A percentile compares a stretch with the other conserved stretches of the same genome.
These are phyloP conservation scores for Westerdykella ornata DNA, from an alignment of 2,329 filamentous ascomycete genomes.

Conservation along the genomic window DNA sequence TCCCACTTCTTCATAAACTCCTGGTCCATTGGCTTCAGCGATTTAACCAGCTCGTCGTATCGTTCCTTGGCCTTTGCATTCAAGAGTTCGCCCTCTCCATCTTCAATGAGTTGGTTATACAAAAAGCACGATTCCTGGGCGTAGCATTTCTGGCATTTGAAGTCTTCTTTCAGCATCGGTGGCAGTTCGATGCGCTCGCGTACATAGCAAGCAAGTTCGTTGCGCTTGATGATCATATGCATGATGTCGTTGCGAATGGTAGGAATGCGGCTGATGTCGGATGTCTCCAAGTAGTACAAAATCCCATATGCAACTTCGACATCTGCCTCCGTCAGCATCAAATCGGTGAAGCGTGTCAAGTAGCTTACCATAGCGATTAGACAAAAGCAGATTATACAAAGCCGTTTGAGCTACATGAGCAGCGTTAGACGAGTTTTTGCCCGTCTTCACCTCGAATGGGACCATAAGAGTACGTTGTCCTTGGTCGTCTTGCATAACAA, in stretches of 20 bases:
- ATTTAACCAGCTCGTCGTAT: constrained; percentile 72
- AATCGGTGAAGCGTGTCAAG: background rate
- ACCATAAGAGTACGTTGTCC: constrained; percentile 67
- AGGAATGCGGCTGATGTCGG: constrained; percentile 76
- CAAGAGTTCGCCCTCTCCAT: constrained; percentile 73
- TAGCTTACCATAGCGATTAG: constrained; percentile 70
- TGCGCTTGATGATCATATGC: constrained; percentile 95
- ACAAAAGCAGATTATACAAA: constrained; percentile 84
- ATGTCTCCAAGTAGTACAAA: constrained; percentile 90
- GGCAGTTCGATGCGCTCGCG: constrained; percentile 77
- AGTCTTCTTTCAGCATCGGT: constrained; percentile 74
- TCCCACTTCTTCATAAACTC: constrained; percentile 96
- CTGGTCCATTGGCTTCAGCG: constrained; percentile 67
- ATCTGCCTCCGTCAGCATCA: constrained; percentile 46
- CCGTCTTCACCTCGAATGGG: constrained; percentile 93
- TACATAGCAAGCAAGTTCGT: constrained; percentile 78
- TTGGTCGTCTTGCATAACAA: constrained; percentile 67
- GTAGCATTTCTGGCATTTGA: constrained; percentile 81
- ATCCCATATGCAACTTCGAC: constrained; percentile 85
- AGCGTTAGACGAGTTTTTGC: constrained; percentile 68
- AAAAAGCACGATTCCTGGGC: constrained; percentile 86
- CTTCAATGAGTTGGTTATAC: constrained; percentile 85
- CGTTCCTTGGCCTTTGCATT: constrained; percentile 71
- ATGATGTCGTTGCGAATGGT: constrained; percentile 80
- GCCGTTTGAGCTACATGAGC: constrained; percentile 90